These are phyloP conservation scores for Arthrobotrys pseudoclavata DNA, from an alignment of 2,329 filamentous ascomycete species.

Conservation along the genomic window DNA sequence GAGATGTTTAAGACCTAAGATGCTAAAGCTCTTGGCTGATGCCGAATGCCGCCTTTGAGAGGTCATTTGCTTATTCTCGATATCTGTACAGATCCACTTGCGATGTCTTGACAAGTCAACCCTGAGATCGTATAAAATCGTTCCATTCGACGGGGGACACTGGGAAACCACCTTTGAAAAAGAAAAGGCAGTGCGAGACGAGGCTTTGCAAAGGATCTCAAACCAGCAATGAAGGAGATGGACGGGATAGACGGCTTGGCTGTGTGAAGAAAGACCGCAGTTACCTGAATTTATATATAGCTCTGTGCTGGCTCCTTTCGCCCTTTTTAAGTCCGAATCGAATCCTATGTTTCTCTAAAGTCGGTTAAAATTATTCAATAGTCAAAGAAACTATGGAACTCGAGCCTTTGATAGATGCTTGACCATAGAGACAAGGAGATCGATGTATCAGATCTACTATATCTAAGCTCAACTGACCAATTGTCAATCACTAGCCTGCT, in stretches of 20 bases:
- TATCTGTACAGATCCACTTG: conserved; percentile 46
- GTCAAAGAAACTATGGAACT: not conserved
- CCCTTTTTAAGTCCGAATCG: conserved; percentile 7
- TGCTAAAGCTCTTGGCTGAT: conserved; percentile 54
- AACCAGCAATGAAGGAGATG: conserved; percentile 45
- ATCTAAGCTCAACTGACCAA: conserved; percentile 1
- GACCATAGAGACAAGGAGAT: not conserved
- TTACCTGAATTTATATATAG: conserved; percentile 27
- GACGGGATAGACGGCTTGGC: conserved; percentile 23
- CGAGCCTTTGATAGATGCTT: conserved; percentile 1
- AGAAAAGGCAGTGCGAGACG: conserved; percentile 58
- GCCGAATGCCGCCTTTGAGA: conserved; percentile 30
- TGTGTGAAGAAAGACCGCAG: conserved; percentile 34
- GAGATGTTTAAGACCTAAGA: conserved; percentile 8
- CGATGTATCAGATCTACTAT: conserved; percentile 8
- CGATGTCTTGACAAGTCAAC: conserved; percentile 56
- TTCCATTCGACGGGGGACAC: conserved; percentile 51
- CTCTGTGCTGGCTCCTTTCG: conserved; percentile 15
- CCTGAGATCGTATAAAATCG: conserved; percentile 49
- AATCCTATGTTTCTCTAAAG: conserved; percentile 18
- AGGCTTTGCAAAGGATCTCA: conserved; percentile 36
- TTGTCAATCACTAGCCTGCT: conserved; percentile 19
- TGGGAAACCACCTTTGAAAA: conserved; percentile 43
- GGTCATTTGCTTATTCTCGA: conserved; percentile 29
- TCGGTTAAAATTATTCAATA: conserved; percentile 7